Conservation (phyloP, 805 yeast genomes). For the Kockiozyma suomiensis region DNA sequence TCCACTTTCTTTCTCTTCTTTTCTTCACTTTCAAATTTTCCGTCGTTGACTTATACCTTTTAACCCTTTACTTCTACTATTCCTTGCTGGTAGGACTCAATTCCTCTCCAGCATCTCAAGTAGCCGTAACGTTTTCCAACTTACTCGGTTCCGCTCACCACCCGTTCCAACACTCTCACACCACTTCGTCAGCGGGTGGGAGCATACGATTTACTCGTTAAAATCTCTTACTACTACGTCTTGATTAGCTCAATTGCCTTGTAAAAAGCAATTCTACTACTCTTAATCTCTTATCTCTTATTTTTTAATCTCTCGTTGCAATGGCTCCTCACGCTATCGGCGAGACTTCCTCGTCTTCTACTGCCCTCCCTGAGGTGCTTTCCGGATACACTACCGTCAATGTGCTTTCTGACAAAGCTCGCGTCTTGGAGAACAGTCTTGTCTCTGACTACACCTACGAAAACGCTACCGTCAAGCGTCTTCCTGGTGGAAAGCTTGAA, state of each 20-base stretch:
- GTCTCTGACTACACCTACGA: conserved; percentile 67
- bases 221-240: conserved; percentile 1
- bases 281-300: conserved; percentile 40
- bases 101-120: conserved; percentile 8
- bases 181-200: conserved; percentile 49
- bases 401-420: conserved; percentile 56
- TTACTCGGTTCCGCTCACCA: conserved; percentile 48
- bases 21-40: too few species aligned
- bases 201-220: conserved; percentile 52
- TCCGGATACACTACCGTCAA: conserved; percentile 52
- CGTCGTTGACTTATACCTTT: too few species aligned
- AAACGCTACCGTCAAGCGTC: conserved; percentile 52
- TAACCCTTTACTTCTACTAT: background rate
- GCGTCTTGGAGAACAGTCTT: conserved; percentile 50
- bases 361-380: conserved; percentile 40
- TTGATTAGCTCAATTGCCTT: background rate
- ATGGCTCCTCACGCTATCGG: conserved; percentile 43
- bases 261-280: conserved; percentile 37
- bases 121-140: conserved; percentile 47
- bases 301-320: conserved; percentile 16
- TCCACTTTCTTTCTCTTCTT: background rate
- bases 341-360: conserved; percentile 36
- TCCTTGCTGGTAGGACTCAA: background rate
- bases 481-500: conserved; percentile 44
- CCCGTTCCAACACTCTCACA: conserved; percentile 48